Evolutionary conservation across 73 alveolate species (phyloP).

Genomic region (Paramecium bursaria): DNA sequence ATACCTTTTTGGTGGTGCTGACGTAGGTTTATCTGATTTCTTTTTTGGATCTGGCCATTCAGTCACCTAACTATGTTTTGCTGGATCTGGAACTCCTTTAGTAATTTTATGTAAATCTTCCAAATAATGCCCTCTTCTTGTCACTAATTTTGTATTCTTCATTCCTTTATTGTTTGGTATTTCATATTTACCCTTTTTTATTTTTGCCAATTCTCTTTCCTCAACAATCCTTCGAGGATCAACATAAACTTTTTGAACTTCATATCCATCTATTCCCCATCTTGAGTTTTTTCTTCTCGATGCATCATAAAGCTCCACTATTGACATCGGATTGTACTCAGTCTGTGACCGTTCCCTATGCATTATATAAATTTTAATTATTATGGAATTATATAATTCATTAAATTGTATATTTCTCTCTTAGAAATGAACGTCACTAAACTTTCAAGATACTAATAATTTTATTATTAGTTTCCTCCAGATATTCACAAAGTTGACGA

Average conservation of each 20-base stretch:
- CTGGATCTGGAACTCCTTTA: slow-evolving; percentile 66
- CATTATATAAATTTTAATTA: too few species aligned
- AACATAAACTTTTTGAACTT: slow-evolving; percentile 64
- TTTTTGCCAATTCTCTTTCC: slow-evolving; percentile 30
- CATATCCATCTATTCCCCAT: slow-evolving; percentile 70
- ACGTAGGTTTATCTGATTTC: slow-evolving; percentile 36
- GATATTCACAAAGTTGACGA: too few species aligned
- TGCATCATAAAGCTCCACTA: neutral
- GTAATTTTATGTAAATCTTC: slow-evolving; percentile 57
- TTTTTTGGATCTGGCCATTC: slow-evolving; percentile 45
- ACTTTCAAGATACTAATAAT: too few species aligned
- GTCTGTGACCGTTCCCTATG: too few species aligned
- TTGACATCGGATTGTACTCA: neutral
- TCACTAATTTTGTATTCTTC: slow-evolving; percentile 59
- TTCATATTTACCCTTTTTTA: slow-evolving; percentile 21
- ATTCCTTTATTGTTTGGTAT: neutral
- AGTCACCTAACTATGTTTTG: slow-evolving; percentile 27
- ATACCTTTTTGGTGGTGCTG: slow-evolving; percentile 51
- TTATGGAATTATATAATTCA: too few species aligned
- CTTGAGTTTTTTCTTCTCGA: slow-evolving; percentile 60
- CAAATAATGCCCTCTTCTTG: slow-evolving; percentile 67
- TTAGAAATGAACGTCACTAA: too few species aligned
- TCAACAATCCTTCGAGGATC: slow-evolving; percentile 57
- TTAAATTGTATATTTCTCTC: too few species aligned
- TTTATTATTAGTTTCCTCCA: too few species aligned